phyloP scores from a whole-genome alignment of 164 flowering plant species.

The Liriodendron chinense region DNA sequence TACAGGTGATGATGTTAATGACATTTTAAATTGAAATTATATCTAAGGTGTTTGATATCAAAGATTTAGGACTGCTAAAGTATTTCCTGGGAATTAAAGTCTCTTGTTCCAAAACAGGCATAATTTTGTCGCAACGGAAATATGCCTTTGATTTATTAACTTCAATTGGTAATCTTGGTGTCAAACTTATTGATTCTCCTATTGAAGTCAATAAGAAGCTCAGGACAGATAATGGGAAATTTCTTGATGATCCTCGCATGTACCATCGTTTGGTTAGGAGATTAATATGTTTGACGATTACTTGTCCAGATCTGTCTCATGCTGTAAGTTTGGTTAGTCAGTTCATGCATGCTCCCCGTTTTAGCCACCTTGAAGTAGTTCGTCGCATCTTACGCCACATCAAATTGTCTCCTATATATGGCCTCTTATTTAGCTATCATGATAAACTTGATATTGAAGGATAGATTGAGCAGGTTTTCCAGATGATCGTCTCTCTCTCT shows the following conservation, averaged over 20 bases:
- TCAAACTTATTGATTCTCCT: neutral
- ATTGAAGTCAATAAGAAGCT: neutral
- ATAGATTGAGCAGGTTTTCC: neutral
- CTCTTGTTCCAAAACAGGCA: neutral
- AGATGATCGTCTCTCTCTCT: too few relatives aligned
- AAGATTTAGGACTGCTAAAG: neutral
- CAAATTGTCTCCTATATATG: too few relatives aligned
- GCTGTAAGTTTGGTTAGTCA: slow-evolving; percentile 1
- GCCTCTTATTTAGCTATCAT: neutral
- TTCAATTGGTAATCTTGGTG: neutral
- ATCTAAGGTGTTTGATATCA: neutral
- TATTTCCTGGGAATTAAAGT: neutral
- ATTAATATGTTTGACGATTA: neutral
- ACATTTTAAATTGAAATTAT: neutral
- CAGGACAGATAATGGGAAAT: neutral
- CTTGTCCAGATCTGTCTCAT: neutral
- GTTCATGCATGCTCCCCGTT: slow-evolving; percentile 4
- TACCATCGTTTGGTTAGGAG: neutral
- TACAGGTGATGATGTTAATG: neutral
- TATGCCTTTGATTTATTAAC: neutral
- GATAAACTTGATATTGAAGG: neutral
- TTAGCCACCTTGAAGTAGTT: neutral
- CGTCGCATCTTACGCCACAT: neutral
- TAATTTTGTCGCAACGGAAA: neutral
- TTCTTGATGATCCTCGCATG: neutral